Base-by-base conservation (phyloP, 805 yeast species). In the Candida suzukii region DNA sequence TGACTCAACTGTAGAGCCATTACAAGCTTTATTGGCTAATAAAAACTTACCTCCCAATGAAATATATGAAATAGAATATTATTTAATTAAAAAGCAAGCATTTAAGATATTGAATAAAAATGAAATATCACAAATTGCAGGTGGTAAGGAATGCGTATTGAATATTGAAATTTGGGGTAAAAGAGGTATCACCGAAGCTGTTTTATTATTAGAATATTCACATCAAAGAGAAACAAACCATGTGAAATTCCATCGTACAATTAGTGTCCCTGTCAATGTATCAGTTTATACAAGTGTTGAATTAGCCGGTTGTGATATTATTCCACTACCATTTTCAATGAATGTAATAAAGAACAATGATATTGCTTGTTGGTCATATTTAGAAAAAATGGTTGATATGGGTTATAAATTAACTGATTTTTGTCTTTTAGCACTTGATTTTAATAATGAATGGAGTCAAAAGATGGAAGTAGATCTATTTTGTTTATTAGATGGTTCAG, bases 381-480 rank as follows among this genome's bases (percentile, higher is more conserved):
- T 67, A 30, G 41, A 51, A 13, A 51, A 53, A 32, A 48, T 58
- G 8, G 41, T 39, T 7, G 44, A 58, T 28, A 60, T 60, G 7
- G 39, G 39, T 14, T 57, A 64, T 18, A 62, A 60, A 8, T 57
- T 70, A 39, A 63, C 74, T 3, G 78, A 77, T 38, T 86, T 72
- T 57, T 80, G 83, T 46, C 61, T 83, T 37, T 63, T 84, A 41
- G 69, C 87, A 1, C 53, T 91, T 13, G 98, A 93, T 56, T 61
- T 93, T 43, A 73, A 88, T 48, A 91, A 93, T 57, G 71, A 84
- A 2, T 90, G 96, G 93, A 70, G 74, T 7, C 81, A 80, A 38
- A 71, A 73, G 24, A 59, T 76, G 44, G 49, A 54, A 9, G 53
- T 69, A 4, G 49, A 46, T 3, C 48, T 64, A 37, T 55, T 46